These are phyloP conservation scores for Amanita brunnescens DNA, from an alignment of 768 basidiomycete genomes.

Conservation along the genomic window DNA sequence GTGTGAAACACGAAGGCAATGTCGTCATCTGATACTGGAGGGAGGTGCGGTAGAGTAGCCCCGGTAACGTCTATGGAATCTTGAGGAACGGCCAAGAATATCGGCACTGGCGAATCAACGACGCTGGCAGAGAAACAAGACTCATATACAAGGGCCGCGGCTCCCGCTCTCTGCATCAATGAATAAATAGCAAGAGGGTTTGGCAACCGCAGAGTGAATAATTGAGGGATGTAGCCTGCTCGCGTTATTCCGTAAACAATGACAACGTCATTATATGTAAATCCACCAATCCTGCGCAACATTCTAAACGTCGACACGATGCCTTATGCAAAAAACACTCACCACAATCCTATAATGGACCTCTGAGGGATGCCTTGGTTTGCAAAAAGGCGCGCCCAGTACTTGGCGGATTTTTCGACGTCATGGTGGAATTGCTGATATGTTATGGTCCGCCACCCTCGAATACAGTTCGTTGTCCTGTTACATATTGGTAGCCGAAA, in stretches of 20 bases:
- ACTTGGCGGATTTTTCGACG: conserved; percentile 54
- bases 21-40: conserved; percentile 29
- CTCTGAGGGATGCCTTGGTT: conserved; percentile 36
- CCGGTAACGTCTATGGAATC: conserved; percentile 28
- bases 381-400: conserved; percentile 47
- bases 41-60: conserved; percentile 36
- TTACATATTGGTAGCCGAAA: conserved; percentile 55
- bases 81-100: conserved; percentile 36
- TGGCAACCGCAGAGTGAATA: conserved; percentile 69
- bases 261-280: conserved; percentile 64
- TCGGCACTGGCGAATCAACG: conserved; percentile 39
- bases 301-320: not conserved
- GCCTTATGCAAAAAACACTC: conserved; percentile 15
- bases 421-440: conserved; percentile 58
- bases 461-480: conserved; percentile 30
- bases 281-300: conserved; percentile 57
- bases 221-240: conserved; percentile 69
- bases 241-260: conserved; percentile 69
- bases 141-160: conserved; percentile 60
- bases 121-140: conserved; percentile 41
- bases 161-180: conserved; percentile 49
- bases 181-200: conserved; percentile 66
- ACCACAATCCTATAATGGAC: conserved; percentile 72
- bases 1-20: conserved; percentile 69
- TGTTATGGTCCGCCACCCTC: conserved; percentile 53